Conservation (phyloP, 2,329 filamentous ascomycete genomes). For the Fusarium sublunatum region DNA sequence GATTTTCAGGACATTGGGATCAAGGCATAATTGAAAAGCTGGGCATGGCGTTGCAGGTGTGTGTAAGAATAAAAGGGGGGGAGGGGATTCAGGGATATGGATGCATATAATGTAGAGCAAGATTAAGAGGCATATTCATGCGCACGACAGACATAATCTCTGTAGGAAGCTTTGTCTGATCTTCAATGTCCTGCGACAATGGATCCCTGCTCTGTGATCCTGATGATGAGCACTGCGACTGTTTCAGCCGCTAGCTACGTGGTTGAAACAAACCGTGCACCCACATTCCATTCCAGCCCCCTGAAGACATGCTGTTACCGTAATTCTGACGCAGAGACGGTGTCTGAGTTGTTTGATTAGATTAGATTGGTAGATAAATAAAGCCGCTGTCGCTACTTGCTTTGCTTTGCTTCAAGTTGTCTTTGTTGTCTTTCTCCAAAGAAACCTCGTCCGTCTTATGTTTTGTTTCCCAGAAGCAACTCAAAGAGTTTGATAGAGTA, state of each 20-base stretch:
- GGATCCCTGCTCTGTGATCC: slow-evolving; percentile 14
- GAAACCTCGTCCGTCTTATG: slow-evolving; percentile 29
- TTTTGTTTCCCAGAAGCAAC: slow-evolving; percentile 14
- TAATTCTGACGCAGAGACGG: slow-evolving; percentile 33
- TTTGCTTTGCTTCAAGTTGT: neutral
- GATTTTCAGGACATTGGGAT: slow-evolving; percentile 9
- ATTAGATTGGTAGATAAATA: slow-evolving; percentile 19
- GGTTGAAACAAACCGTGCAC: slow-evolving; percentile 44
- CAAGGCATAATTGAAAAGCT: slow-evolving; percentile 25
- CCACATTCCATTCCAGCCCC: slow-evolving; percentile 30
- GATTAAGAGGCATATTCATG: slow-evolving; percentile 32
- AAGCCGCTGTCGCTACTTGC: slow-evolving; percentile 12
- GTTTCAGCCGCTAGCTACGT: slow-evolving; percentile 43
- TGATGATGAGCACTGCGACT: slow-evolving; percentile 21
- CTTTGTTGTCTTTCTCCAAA: slow-evolving; percentile 20
- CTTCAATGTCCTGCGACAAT: slow-evolving; percentile 29
- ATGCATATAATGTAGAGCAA: slow-evolving; percentile 17
- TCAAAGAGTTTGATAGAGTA: slow-evolving; percentile 22
- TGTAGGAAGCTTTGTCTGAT: slow-evolving; percentile 25
- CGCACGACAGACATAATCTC: slow-evolving; percentile 5
- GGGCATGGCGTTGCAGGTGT: slow-evolving; percentile 41
- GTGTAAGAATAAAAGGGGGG: slow-evolving; percentile 12
- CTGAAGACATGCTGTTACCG: slow-evolving; percentile 3
- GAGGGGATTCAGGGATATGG: slow-evolving; percentile 12
- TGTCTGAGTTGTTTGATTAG: slow-evolving; percentile 10